These are phyloP conservation scores for Asterophora lycoperdoides DNA, from an alignment of 768 basidiomycete species.

Conservation along the genomic window DNA sequence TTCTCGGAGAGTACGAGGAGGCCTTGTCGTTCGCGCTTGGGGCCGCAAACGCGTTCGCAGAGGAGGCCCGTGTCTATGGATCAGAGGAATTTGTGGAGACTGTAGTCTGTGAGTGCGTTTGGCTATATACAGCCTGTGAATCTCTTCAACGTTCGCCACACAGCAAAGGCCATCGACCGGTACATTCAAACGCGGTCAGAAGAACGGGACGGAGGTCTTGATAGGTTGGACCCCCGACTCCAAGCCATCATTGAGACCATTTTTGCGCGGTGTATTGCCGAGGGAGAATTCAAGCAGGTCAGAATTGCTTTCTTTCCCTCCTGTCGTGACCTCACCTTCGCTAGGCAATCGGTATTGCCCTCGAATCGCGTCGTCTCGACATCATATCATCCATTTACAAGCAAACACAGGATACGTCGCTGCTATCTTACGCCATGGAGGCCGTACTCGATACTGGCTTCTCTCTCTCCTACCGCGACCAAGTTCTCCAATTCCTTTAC, in stretches of 20 bases:
- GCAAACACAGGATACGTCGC: conserved; percentile 65
- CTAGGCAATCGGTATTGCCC: conserved; percentile 91
- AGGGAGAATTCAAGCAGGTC: conserved; percentile 90
- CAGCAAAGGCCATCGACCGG: conserved; percentile 94
- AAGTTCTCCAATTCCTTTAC: conserved; percentile 73
- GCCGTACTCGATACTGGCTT: conserved; percentile 88
- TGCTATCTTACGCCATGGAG: conserved; percentile 90
- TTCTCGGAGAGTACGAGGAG: conserved; percentile 92
- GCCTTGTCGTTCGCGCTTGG: conserved; percentile 93
- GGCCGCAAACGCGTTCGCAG: conserved; percentile 82
- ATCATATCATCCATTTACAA: conserved; percentile 76
- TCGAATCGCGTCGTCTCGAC: conserved; percentile 88
- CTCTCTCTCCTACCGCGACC: conserved; percentile 78
- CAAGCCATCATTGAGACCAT: conserved; percentile 87
- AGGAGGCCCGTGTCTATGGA: conserved; percentile 55
- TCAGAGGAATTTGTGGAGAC: conserved; percentile 92
- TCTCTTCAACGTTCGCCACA: conserved; percentile 26
- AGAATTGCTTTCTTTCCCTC: conserved; percentile 14
- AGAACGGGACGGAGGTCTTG: conserved; percentile 46
- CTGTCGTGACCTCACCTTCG: conserved; percentile 10
- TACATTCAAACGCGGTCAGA: conserved; percentile 72
- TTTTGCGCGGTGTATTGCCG: conserved; percentile 77
- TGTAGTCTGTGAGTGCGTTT: conserved; percentile 71
- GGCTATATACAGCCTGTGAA: background rate
- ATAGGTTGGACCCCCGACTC: conserved; percentile 75